phyloP scores from a whole-genome alignment of 2,329 filamentous ascomycete species.

The Verticillium albo-atrum region DNA sequence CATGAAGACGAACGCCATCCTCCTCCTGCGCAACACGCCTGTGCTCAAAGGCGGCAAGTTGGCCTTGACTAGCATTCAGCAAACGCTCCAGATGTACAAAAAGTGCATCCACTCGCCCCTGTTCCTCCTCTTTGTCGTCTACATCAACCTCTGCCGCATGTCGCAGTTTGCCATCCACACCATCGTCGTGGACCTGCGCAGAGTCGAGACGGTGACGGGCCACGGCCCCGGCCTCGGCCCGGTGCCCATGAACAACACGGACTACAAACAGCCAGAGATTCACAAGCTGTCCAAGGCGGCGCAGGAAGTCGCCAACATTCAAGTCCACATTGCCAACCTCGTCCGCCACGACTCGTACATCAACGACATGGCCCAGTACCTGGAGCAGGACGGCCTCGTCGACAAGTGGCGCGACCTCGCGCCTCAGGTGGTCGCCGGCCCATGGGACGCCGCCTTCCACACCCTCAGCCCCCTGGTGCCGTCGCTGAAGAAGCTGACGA shows the following conservation, averaged over 20 bases:
- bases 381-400: neutral
- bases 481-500: conserved; percentile 4
- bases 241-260: neutral
- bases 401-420: neutral
- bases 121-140: conserved; percentile 5
- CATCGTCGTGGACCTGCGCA: conserved; percentile 2
- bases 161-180: conserved; percentile 1
- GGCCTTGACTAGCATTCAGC: neutral
- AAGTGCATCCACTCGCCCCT: conserved; percentile 1
- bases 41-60: neutral
- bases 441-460: neutral
- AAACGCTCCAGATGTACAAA: neutral
- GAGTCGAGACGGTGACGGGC: conserved; percentile 1
- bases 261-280: neutral
- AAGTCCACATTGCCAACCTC: conserved; percentile 8
- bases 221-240: conserved; percentile 2
- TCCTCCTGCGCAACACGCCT: conserved; percentile 6
- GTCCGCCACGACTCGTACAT: conserved; percentile 6
- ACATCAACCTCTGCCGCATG: conserved; percentile 2
- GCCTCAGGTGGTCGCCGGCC: neutral
- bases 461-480: conserved; percentile 5
- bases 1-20: conserved; percentile 4
- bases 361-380: neutral
- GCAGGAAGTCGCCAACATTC: conserved; percentile 4
- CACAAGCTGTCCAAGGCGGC: conserved; percentile 5